A percentile compares a stretch with the other conserved stretches of the same genome.
Conservation (phyloP, 176 grass and related monocot species). For the Juncus inflexus region DNA sequence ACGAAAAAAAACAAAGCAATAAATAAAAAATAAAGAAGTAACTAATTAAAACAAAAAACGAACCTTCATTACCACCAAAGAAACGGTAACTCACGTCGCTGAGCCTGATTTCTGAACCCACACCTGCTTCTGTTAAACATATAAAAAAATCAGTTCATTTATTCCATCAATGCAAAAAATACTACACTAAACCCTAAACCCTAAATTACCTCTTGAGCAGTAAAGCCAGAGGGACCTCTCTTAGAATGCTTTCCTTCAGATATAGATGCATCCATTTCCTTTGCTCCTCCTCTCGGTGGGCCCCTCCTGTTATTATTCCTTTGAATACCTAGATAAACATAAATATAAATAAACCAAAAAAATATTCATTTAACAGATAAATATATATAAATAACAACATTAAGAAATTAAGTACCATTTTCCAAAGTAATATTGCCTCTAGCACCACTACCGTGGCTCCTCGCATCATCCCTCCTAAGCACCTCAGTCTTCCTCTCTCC, state of each 20-base stretch:
- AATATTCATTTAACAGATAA: conserved; percentile 17
- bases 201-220: conserved; percentile 70
- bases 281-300: conserved; percentile 45
- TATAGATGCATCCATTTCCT: conserved; percentile 64
- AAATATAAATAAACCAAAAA: conserved; percentile 8
- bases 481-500: conserved; percentile 68
- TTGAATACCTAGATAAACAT: conserved; percentile 53
- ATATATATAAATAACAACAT: conserved; percentile 1
- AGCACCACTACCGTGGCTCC: conserved; percentile 49
- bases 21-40: not conserved
- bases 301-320: conserved; percentile 65
- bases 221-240: conserved; percentile 54
- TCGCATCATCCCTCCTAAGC: conserved; percentile 42
- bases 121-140: conserved; percentile 67
- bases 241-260: conserved; percentile 80
- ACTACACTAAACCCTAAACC: not conserved
- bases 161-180: conserved; percentile 24
- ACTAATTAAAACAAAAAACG: not conserved
- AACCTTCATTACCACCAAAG: conserved; percentile 42
- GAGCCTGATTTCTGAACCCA: conserved; percentile 99
- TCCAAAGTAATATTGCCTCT: conserved; percentile 41
- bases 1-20: not conserved
- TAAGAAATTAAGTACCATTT: conserved; percentile 51
- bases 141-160: not conserved
- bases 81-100: conserved; percentile 51